Evolutionary conservation across 2,329 filamentous ascomycete species (phyloP).

Genomic region (Monosporascus sp.): DNA sequence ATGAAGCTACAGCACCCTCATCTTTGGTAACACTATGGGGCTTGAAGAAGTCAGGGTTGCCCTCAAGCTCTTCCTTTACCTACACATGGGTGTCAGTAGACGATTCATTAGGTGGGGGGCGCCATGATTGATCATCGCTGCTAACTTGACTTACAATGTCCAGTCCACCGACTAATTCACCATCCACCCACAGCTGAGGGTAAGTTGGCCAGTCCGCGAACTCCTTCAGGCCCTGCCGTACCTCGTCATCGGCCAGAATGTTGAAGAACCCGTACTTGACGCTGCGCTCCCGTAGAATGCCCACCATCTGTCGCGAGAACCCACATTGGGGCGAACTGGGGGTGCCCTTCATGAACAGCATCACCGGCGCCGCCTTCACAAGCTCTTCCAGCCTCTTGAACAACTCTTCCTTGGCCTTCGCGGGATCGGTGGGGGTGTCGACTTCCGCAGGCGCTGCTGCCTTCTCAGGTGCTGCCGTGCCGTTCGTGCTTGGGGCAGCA

Average conservation of each 20-base stretch:
- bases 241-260: slow-evolving; percentile 94
- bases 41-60: slow-evolving; percentile 75
- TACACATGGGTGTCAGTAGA: slow-evolving; percentile 29
- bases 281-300: slow-evolving; percentile 77
- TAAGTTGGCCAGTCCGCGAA: slow-evolving; percentile 99
- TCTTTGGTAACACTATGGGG: slow-evolving; percentile 56
- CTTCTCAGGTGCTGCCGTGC: slow-evolving; percentile 31
- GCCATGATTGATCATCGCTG: not conserved
- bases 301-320: slow-evolving; percentile 87
- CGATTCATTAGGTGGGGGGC: no score
- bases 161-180: slow-evolving; percentile 85
- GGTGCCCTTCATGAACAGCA: slow-evolving; percentile 99
- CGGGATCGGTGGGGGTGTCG: slow-evolving; percentile 37
- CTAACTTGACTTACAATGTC: slow-evolving; percentile 71
- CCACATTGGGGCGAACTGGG: slow-evolving; percentile 83
- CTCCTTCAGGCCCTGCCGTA: slow-evolving; percentile 92
- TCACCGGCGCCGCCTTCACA: slow-evolving; percentile 92
- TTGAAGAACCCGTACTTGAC: slow-evolving; percentile 99
- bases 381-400: slow-evolving; percentile 75
- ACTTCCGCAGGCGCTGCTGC: slow-evolving; percentile 25
- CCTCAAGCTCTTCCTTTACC: slow-evolving; percentile 91
- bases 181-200: slow-evolving; percentile 87
- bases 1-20: slow-evolving; percentile 31
- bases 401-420: slow-evolving; percentile 74
- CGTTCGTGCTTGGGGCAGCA: slow-evolving; percentile 30